phyloP scores from a whole-genome alignment of 2,329 filamentous ascomycete species.

The Hortaea sp. region DNA sequence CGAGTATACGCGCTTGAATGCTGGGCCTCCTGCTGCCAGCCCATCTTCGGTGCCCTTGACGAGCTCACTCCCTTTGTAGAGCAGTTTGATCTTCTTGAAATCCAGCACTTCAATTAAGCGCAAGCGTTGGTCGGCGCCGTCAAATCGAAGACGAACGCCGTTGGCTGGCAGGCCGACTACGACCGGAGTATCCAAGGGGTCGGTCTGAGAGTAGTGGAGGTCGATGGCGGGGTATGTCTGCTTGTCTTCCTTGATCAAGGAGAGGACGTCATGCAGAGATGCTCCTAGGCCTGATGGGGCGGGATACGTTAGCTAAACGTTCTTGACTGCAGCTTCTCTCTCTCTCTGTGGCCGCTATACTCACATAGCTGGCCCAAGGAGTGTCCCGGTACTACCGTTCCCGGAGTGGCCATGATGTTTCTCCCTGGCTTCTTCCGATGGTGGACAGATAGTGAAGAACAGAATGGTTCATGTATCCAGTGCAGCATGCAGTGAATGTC shows the following conservation, averaged over 20 bases:
- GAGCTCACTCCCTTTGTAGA: conserved; percentile 73
- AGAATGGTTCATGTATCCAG: too few species aligned
- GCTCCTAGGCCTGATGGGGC: conserved; percentile 62
- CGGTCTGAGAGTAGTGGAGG: conserved; percentile 64
- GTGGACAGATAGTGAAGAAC: too few species aligned
- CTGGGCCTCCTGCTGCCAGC: conserved; percentile 10
- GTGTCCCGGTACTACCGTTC: conserved; percentile 4
- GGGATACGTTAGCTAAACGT: too few species aligned
- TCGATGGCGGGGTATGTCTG: conserved; percentile 75
- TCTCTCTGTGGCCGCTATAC: neutral
- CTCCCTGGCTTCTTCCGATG: too few species aligned
- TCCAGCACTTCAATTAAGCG: conserved; percentile 85
- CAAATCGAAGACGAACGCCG: conserved; percentile 82
- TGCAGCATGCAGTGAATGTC: too few species aligned
- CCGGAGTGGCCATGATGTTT: neutral
- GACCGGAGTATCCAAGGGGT: conserved; percentile 66
- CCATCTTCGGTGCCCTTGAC: conserved; percentile 42
- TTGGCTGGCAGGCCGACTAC: conserved; percentile 70
- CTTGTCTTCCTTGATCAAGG: conserved; percentile 78
- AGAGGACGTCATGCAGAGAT: conserved; percentile 81
- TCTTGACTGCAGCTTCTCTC: too few species aligned
- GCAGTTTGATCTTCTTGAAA: conserved; percentile 74
- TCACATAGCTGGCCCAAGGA: conserved; percentile 6
- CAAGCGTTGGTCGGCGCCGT: conserved; percentile 83
- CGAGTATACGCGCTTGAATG: conserved; percentile 56